Evolutionary conservation across 2,329 filamentous ascomycete genomes (phyloP).

Genomic region (Trichoderma koningiopsis): DNA sequence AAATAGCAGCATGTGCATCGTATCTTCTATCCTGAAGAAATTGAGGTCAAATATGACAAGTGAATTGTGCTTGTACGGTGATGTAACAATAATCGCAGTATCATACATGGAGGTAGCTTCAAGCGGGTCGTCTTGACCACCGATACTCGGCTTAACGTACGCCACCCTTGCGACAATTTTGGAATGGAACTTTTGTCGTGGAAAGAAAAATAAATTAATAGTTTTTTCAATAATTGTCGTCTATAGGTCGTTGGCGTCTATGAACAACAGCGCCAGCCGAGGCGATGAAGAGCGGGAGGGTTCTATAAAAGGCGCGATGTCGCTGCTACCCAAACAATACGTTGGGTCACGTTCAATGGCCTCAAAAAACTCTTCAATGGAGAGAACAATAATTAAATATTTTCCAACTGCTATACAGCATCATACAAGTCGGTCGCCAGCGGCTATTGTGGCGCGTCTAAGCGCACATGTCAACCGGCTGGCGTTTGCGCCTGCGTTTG

Average conservation of each 20-base stretch:
- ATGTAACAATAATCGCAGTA: background rate
- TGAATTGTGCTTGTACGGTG: background rate
- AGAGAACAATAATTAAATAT: background rate
- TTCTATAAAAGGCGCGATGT: background rate
- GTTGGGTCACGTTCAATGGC: background rate
- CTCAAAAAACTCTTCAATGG: background rate
- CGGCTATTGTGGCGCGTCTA: no score
- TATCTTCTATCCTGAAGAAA: no score
- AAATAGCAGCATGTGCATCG: no score
- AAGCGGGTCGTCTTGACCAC: background rate
- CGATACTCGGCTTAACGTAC: background rate
- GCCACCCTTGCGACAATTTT: background rate
- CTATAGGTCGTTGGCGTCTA: no score
- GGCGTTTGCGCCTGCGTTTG: background rate
- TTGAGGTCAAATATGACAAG: background rate
- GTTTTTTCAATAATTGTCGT: background rate
- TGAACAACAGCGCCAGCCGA: background rate
- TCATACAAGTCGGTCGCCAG: no score
- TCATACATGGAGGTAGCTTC: background rate
- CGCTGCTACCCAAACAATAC: background rate
- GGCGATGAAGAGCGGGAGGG: background rate
- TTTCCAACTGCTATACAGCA: background rate
- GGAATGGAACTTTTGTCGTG: background rate
- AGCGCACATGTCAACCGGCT: no score
- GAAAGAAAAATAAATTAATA: background rate